Percentiles rank a stretch among this genome's conserved stretches.
Evolutionary conservation across 2,329 filamentous ascomycete species (phyloP).

Genomic region (Epichloe aotearoae): DNA sequence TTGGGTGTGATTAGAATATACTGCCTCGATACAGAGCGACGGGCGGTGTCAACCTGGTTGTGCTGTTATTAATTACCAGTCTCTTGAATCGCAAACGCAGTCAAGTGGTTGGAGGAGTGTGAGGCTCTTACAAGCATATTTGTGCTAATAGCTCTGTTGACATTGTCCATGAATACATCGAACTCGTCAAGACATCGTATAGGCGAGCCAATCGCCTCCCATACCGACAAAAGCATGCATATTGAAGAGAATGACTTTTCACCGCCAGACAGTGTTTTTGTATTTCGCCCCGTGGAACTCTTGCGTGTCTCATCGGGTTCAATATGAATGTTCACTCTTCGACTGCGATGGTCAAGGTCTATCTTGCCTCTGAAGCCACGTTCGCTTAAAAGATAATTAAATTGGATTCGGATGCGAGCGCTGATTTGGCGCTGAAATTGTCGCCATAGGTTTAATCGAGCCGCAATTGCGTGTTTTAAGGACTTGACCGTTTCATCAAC

Average conservation of each 20-base stretch:
- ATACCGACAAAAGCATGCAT: slow-evolving; percentile 80
- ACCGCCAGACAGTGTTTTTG: slow-evolving; percentile 86
- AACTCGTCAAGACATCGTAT: slow-evolving; percentile 95
- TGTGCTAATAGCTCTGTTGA: slow-evolving; percentile 87
- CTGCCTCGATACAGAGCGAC: slow-evolving; percentile 77
- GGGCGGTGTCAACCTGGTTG: slow-evolving; percentile 64
- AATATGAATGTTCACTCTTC: slow-evolving; percentile 64
- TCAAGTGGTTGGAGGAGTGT: background rate
- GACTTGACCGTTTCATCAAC: slow-evolving; percentile 26
- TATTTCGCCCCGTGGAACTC: slow-evolving; percentile 60
- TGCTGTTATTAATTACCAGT: slow-evolving; percentile 3
- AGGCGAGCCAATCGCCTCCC: slow-evolving; percentile 96
- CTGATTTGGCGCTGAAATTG: slow-evolving; percentile 77
- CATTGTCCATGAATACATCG: slow-evolving; percentile 98
- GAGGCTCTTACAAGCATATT: slow-evolving; percentile 65
- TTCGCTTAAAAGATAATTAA: slow-evolving; percentile 79
- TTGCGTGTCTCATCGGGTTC: slow-evolving; percentile 57
- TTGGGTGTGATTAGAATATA: slow-evolving; percentile 96
- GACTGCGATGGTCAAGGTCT: slow-evolving; percentile 61
- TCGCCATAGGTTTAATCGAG: slow-evolving; percentile 64
- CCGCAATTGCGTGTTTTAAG: slow-evolving; percentile 46
- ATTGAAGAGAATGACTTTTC: slow-evolving; percentile 98
- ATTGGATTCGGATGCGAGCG: slow-evolving; percentile 70
- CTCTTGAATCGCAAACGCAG: background rate
- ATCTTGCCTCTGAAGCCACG: slow-evolving; percentile 78